Evolutionary conservation across 2,329 filamentous ascomycete species (phyloP), one percentile per base, ranked within the genome.

Genomic region (Pyricularia grisea): DNA sequence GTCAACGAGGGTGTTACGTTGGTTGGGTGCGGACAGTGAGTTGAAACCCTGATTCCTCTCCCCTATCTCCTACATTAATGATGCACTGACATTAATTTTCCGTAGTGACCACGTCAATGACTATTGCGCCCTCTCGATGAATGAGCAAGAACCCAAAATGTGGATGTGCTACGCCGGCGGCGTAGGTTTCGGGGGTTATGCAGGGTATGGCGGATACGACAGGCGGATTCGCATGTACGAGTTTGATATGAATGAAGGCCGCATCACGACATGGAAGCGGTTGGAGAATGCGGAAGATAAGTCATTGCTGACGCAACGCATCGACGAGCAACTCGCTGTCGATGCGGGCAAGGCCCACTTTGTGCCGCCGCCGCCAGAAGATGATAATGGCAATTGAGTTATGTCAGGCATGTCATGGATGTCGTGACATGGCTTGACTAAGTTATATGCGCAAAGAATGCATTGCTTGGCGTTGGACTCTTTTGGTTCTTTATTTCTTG

Each of bases 121-220:
- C 76, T 98, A 97, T 78, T 99, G 95, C 78, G 89, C 92, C 72
- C 84, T 97, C 10, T 88, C 85, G 1, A 78, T 82, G 3, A 79
- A 85, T 67, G 79, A 85, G 60, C 81, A 81, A 27, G 84, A 84
- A 66, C 89, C 91, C 0, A 86, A 90, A 33, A 81, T 98, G 2
- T 99, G 95, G 95, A 97, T 99, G 94, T 99, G 95, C 82, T 98
- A 98, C 78, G 94, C 90, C 10, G 95, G 95, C 36, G 95, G 92
- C 30, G 88, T 89, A 31, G 95, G 95, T 1, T 97, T 99, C 74
- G 95, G 95, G 69, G 95, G 95, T 0, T 99, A 99, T 77, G 95
- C 91, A 25, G 94, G 94, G 6, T 98, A 97, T 77, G 90, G 89
- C 61, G 91, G 90, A 4, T 98, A 91, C 77, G 85, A 94, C 75